Base-by-base conservation (phyloP, 805 yeast species). In the Metschnikowia orientalis region DNA sequence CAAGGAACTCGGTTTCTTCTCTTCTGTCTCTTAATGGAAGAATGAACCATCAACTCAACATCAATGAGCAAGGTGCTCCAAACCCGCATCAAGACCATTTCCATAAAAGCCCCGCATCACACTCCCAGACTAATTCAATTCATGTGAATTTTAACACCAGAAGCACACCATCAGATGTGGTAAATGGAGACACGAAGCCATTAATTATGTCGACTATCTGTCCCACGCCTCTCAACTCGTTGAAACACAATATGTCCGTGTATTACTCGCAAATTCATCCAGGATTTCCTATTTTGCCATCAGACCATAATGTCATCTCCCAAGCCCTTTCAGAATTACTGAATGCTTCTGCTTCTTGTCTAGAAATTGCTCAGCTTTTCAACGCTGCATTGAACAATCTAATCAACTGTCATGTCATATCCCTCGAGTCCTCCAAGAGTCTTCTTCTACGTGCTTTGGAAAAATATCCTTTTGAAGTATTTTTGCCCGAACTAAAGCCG, bases 251-350 rank as follows among this genome's bases (percentile, higher is more conserved):
- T 25, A 32, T 44, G 18, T 26, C 30, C n/a, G 35, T 56, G 4
- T 74, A 73, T 45, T 74, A 70, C 42, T 26, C 56, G 6, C 63
- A 56, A 26, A 60, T 68, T 44, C 78, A 74, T 42, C 34, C 40
- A 1, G 61, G 56, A 27, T 67, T 70, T 41, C 77, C 79, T 6
- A 51, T 74, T 3, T 51, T 75, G 16, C 69, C 75, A 1, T 53
- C 55, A 35, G 51, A 59, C 32, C 42, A 45, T 9, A 46, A 50
- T 11, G 23, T 45, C 27, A 34, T 53, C 4, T 34, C 57, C 19
- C 35, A 37, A 9, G 25, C 47, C 25, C 23, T 49, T 9, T 32
- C 35, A 8, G 32, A 28, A 14, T 34, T 40, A 32, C 37, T 37
- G 34, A 26, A 26, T 14, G 29, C 33, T 12, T 54, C 54, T n/a